Evolutionary conservation across 148 eudicot genomes (phyloP).

Genomic region (Dysphania ambrosioides): DNA sequence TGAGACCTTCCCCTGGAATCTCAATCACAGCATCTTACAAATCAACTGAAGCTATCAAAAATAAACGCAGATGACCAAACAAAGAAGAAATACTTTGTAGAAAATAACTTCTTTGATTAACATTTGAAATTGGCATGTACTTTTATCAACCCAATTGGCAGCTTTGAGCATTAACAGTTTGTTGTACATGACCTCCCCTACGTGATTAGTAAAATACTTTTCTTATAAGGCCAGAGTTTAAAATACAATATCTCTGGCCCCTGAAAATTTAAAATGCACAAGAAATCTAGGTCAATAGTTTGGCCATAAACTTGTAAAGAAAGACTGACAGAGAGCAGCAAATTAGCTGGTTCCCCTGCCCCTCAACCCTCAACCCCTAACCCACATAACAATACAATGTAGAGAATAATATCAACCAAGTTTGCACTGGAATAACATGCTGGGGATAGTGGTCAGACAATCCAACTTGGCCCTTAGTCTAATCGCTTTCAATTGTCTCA

Average conservation of each 20-base stretch:
- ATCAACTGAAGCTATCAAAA: background rate
- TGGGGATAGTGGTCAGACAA: background rate
- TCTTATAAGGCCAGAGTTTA: background rate
- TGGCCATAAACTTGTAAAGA: background rate
- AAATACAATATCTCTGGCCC: background rate
- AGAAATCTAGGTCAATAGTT: background rate
- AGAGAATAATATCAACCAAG: background rate
- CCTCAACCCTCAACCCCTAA: background rate
- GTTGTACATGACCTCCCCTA: background rate
- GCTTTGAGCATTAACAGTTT: background rate
- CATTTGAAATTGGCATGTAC: background rate
- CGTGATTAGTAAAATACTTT: background rate
- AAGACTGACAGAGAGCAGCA: slow-evolving; percentile 3
- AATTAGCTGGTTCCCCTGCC: slow-evolving; percentile 6
- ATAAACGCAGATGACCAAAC: background rate
- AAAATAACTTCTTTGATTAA: background rate
- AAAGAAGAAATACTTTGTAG: too few species aligned
- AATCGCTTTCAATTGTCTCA: background rate
- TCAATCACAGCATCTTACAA: background rate
- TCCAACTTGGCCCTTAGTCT: background rate
- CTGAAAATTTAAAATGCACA: background rate
- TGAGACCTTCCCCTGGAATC: background rate
- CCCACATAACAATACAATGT: too few species aligned
- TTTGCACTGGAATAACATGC: background rate
- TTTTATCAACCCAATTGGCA: background rate